phyloP scores from a whole-genome alignment of 176 grass and related monocot genomes.

The Coix lacrymajobi region DNA sequence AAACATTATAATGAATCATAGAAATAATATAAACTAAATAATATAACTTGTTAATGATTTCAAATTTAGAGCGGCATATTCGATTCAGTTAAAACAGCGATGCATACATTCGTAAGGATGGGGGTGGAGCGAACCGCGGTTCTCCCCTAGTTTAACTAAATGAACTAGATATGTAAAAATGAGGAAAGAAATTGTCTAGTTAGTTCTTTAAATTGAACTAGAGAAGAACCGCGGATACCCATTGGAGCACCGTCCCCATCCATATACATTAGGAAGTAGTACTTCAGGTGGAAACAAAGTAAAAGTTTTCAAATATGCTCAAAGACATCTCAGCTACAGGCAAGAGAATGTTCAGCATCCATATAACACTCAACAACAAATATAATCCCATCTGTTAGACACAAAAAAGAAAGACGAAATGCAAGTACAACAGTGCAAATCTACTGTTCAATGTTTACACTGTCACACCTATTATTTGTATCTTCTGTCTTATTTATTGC shows the following conservation, averaged over 20 bases:
- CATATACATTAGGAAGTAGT: background rate
- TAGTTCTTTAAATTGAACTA: too few relatives aligned
- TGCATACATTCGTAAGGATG: too few relatives aligned
- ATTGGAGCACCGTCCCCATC: too few relatives aligned
- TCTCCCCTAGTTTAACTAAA: too few relatives aligned
- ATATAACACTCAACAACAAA: background rate
- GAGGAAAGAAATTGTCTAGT: too few relatives aligned
- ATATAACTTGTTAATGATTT: background rate
- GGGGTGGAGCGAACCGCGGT: too few relatives aligned
- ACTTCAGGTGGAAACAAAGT: background rate
- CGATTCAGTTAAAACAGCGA: background rate
- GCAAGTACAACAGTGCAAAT: background rate
- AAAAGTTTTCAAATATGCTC: background rate
- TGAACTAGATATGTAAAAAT: too few relatives aligned
- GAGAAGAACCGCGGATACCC: too few relatives aligned
- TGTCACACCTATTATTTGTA: background rate
- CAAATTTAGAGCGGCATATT: background rate
- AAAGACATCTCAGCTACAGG: background rate
- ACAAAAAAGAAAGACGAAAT: background rate
- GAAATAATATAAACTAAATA: background rate
- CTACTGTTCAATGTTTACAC: background rate
- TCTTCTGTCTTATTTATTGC: background rate
- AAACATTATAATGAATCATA: background rate
- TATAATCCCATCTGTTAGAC: background rate
- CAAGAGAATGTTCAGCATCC: background rate